These are phyloP conservation scores for Leishmania aethiopica DNA, from an alignment of 208 protist species.

Conservation along the genomic window DNA sequence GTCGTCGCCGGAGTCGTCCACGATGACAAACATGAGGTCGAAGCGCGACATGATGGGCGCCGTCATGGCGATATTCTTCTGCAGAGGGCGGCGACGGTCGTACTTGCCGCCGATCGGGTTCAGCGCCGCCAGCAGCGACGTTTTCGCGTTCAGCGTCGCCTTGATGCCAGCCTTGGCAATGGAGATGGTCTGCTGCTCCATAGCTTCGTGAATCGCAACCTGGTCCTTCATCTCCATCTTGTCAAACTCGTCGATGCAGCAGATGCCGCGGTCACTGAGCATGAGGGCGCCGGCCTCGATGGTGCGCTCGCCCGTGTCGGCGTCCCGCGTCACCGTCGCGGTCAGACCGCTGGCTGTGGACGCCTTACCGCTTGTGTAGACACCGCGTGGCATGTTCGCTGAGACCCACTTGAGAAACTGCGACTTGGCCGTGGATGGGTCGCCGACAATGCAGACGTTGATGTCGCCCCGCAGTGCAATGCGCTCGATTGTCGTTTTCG, in stretches of 20 bases:
- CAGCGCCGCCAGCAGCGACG: slow-evolving; percentile 97
- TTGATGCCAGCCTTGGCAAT: slow-evolving; percentile 99
- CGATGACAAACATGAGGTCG: slow-evolving; percentile 99
- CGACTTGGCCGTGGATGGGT: slow-evolving; percentile 99
- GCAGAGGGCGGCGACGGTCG: slow-evolving; percentile 92
- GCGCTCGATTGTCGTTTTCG: slow-evolving; percentile 95
- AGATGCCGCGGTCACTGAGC: slow-evolving; percentile 99
- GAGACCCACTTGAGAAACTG: slow-evolving; percentile 99
- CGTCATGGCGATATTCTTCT: slow-evolving; percentile 95
- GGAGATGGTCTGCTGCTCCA: slow-evolving; percentile 99
- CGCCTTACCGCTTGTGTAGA: slow-evolving; percentile 99
- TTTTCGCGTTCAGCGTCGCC: slow-evolving; percentile 99
- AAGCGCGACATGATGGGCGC: slow-evolving; percentile 99
- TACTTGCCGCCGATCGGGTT: slow-evolving; percentile 99
- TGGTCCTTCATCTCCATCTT: slow-evolving; percentile 99
- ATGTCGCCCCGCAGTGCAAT: slow-evolving; percentile 98
- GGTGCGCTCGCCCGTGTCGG: slow-evolving; percentile 99
- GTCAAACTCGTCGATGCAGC: slow-evolving; percentile 99
- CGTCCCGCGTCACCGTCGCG: slow-evolving; percentile 97
- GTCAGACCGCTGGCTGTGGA: slow-evolving; percentile 97
- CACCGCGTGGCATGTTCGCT: slow-evolving; percentile 92
- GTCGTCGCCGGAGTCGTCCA: slow-evolving; percentile 97
- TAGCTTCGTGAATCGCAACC: slow-evolving; percentile 99
- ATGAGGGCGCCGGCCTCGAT: slow-evolving; percentile 99
- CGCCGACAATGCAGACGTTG: slow-evolving; percentile 99